Evolutionary conservation across 2,329 filamentous ascomycete genomes (phyloP).

Genomic region (Tricladium varicosporioides): DNA sequence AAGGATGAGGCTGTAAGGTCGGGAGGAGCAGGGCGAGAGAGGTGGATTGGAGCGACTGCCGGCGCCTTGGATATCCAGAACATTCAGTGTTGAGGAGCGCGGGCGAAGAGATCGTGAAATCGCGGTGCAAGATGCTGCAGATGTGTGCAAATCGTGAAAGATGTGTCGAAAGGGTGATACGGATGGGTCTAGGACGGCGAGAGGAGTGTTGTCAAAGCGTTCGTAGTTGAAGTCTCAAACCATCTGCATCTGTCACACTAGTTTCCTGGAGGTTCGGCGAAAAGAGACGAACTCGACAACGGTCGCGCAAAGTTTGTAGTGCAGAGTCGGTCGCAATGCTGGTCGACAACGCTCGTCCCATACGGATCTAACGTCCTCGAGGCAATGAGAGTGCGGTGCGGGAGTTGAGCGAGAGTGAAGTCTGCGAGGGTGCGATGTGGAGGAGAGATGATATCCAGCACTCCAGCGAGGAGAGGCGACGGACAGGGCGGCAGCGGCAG

Average conservation of each 20-base stretch:
- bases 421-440: too few relatives aligned
- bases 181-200: not conserved
- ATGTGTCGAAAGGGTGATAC: not conserved
- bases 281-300: too few relatives aligned
- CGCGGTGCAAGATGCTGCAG: not conserved
- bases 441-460: too few relatives aligned
- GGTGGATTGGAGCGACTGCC: constrained; percentile 8
- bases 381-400: too few relatives aligned
- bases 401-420: too few relatives aligned
- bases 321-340: too few relatives aligned
- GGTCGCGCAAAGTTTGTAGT: too few relatives aligned
- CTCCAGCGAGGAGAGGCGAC: not conserved
- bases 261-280: not conserved
- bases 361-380: too few relatives aligned
- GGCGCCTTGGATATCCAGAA: constrained; percentile 12
- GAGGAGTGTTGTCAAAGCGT: not conserved
- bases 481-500: not conserved
- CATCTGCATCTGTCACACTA: not conserved
- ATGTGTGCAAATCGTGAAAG: too few relatives aligned
- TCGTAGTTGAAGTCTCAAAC: not conserved
- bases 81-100: not conserved
- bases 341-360: too few relatives aligned
- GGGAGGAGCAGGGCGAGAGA: not conserved
- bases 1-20: constrained; percentile 14
- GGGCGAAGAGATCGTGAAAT: not conserved